Evolutionary conservation across 2,329 filamentous ascomycete genomes (phyloP).

Genomic region (Monosporascus sp.): DNA sequence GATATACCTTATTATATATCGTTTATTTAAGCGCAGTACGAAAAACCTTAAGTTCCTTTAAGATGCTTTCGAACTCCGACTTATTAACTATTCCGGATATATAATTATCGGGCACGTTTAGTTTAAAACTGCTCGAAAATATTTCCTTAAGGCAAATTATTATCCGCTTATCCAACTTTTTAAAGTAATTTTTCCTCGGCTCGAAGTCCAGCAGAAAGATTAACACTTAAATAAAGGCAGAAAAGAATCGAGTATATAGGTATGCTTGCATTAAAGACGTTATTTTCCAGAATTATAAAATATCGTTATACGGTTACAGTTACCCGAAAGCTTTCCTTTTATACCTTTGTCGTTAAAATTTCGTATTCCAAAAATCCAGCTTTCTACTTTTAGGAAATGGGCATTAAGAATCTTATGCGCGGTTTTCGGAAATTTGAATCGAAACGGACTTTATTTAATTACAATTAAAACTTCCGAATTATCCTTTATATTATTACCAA

Average conservation of each 20-base stretch:
- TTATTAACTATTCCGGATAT: background rate
- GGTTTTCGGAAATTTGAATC: background rate
- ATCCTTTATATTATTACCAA: background rate
- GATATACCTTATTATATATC: background rate
- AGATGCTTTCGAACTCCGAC: background rate
- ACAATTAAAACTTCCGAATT: background rate
- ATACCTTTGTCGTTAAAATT: too few species aligned
- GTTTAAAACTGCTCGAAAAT: background rate
- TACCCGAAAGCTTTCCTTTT: too few species aligned
- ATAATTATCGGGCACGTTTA: background rate
- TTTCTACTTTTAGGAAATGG: too few species aligned
- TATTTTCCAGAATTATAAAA: too few species aligned
- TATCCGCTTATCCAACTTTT: background rate
- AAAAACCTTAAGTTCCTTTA: rapidly evolving
- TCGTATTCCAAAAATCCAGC: too few species aligned
- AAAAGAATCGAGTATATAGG: background rate
- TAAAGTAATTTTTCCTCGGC: background rate
- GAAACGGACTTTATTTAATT: background rate
- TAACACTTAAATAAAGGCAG: background rate
- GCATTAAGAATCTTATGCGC: background rate
- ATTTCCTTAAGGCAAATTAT: background rate
- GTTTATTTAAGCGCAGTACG: background rate
- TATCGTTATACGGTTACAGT: too few species aligned
- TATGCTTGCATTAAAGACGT: background rate
- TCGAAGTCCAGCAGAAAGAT: background rate